Base-by-base conservation (phyloP, 257 asterid genomes). In the Ajuga chamaepitys region DNA sequence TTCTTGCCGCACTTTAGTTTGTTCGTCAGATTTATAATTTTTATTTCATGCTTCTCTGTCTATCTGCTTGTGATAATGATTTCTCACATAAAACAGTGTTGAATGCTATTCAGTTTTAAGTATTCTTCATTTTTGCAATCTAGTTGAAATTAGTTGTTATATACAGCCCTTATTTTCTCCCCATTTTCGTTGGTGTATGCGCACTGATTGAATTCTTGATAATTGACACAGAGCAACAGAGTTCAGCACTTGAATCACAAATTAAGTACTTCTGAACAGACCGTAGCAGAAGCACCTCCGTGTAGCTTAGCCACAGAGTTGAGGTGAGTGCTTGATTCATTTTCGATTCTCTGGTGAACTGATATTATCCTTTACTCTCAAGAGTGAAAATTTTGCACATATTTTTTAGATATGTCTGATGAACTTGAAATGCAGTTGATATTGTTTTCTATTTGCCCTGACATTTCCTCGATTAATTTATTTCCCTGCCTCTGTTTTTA, bases 191-290 rank as follows among this genome's bases (percentile, higher is more conserved):
- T n/a, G n/a, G n/a, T 62, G 21, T 40, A 25, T 63, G 21, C 26
- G 34, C 21, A 13, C 68, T 67, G 56, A 45, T 35, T 58, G 11
- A 17, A 34, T 65, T 67, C 58, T 38, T 73, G 13, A 17, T 2
- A 10, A 9, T 35, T 58, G 66, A 51, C 21, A 51, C 83, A 89
- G 96, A 85, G 80, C 64, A 71, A 70, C 67, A 63, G 75, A 63
- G 76, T 75, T 72, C 80, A 62, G 41, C 72, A 73, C 58, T 67
- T 72, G 69, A 81, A 68, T 46, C 74, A 66, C 16, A 78, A 46
- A 35, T 44, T 46, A 28, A 35, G 66, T 38, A 62, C 75, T 62
- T 65, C 70, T 12, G 93, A 79, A 59, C 76, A 70, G 55, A 40
- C 66, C 44, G 63, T 67, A 66, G 7, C 63, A 22, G 85, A 77